These are phyloP conservation scores for Juncus effusus DNA, from an alignment of 176 grass and related monocot species.

Conservation along the genomic window DNA sequence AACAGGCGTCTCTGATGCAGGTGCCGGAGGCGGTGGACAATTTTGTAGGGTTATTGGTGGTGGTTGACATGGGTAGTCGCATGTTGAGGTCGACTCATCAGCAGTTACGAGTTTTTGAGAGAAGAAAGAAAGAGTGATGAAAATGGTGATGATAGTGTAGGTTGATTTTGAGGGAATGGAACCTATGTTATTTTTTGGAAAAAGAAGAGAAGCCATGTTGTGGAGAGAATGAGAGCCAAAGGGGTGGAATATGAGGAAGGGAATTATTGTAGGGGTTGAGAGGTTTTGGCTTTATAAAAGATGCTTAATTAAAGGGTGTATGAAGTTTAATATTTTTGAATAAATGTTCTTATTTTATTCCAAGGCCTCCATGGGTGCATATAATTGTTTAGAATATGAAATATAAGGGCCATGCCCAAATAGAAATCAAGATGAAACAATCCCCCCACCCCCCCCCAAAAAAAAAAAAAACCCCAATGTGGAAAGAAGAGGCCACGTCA, in stretches of 20 bases:
- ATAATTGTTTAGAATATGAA: too few relatives aligned
- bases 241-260: neutral
- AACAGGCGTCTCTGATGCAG: conserved; percentile 15
- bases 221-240: neutral
- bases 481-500: too few relatives aligned
- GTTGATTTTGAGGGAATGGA: neutral
- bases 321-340: too few relatives aligned
- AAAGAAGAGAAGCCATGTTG: conserved; percentile 1
- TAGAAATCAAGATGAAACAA: too few relatives aligned
- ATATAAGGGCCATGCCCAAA: too few relatives aligned
- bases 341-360: too few relatives aligned
- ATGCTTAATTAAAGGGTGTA: too few relatives aligned
- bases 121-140: neutral
- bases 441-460: too few relatives aligned
- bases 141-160: conserved; percentile 1
- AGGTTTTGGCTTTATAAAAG: too few relatives aligned
- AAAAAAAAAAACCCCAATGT: too few relatives aligned
- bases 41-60: neutral
- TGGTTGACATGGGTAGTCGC: conserved; percentile 18
- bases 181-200: conserved; percentile 11
- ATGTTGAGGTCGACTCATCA: conserved; percentile 9
- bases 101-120: neutral
- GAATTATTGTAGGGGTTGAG: neutral
- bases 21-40: neutral
- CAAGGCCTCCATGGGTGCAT: too few relatives aligned